Evolutionary conservation across 228 moss, liverwort and hornwort genomes (phyloP).

Genomic region (Sphagnum fallax): DNA sequence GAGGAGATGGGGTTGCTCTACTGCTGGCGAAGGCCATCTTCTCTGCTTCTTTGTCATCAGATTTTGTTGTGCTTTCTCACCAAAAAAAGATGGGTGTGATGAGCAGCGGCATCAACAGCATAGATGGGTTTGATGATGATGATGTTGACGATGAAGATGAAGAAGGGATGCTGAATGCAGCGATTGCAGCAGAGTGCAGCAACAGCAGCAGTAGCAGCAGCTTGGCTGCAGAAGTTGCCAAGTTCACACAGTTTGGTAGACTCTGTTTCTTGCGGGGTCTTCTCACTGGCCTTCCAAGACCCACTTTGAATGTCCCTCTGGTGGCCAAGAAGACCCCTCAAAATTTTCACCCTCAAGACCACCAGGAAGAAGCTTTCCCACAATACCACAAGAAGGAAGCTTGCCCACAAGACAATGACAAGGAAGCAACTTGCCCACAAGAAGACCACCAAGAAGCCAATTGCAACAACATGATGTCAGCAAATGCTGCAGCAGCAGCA

Average conservation of each 20-base stretch:
- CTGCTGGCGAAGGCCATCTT: conserved; percentile 59
- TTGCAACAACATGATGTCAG: background rate
- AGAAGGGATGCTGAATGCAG: conserved; percentile 55
- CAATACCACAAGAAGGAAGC: background rate
- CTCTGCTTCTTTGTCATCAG: conserved; percentile 19
- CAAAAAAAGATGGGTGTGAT: too few relatives aligned
- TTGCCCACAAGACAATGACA: background rate
- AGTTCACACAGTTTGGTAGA: conserved; percentile 81
- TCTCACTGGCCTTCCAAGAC: conserved; percentile 73
- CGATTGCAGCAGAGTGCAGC: conserved; percentile 25
- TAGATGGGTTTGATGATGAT: conserved; percentile 11
- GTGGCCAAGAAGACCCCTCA: conserved; percentile 12
- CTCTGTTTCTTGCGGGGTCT: conserved; percentile 86
- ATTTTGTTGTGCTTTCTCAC: conserved; percentile 27
- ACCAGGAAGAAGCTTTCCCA: background rate
- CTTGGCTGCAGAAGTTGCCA: conserved; percentile 48
- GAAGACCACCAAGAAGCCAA: background rate
- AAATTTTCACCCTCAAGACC: background rate
- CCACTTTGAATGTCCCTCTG: conserved; percentile 54
- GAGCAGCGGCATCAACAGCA: too few relatives aligned
- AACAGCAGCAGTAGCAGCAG: conserved; percentile 33
- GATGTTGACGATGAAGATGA: conserved; percentile 16
- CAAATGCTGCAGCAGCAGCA: conserved; percentile 3
- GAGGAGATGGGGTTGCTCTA: conserved; percentile 46
- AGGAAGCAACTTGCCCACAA: background rate